phyloP scores from a whole-genome alignment of 83 land plant species.

The Thuja plicata region DNA sequence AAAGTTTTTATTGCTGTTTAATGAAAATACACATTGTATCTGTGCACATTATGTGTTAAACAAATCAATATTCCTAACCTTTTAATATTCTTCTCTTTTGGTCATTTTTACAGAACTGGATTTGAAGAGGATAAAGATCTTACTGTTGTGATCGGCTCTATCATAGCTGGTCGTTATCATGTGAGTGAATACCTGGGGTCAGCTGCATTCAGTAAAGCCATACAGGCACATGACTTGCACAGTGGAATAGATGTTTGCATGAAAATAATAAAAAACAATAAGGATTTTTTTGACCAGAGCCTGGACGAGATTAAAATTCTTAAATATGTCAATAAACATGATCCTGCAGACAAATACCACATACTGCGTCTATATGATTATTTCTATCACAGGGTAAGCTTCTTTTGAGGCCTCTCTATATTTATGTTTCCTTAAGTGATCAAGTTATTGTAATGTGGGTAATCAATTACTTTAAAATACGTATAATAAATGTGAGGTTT shows the following conservation, averaged over 20 bases:
- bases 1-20: background rate
- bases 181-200: constrained; percentile 90
- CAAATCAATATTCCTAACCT: background rate
- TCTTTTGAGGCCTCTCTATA: background rate
- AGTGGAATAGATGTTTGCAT: constrained; percentile 90
- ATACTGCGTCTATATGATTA: constrained; percentile 91
- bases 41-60: background rate
- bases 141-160: constrained; percentile 62
- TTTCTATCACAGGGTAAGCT: constrained; percentile 85
- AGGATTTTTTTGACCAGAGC: constrained; percentile 97
- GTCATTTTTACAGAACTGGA: constrained; percentile 69
- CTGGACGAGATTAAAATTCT: constrained; percentile 93
- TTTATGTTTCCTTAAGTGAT: background rate
- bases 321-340: constrained; percentile 88
- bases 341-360: constrained; percentile 86
- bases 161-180: constrained; percentile 88
- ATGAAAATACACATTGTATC: background rate
- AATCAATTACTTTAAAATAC: background rate
- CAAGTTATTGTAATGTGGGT: background rate
- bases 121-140: constrained; percentile 92
- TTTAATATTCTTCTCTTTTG: background rate
- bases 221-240: constrained; percentile 90
- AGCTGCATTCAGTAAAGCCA: constrained; percentile 95
- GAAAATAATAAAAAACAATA: constrained; percentile 94
- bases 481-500: background rate